Evolutionary conservation across 2,329 filamentous ascomycete genomes (phyloP).

Genomic region (Fusarium nodosum): DNA sequence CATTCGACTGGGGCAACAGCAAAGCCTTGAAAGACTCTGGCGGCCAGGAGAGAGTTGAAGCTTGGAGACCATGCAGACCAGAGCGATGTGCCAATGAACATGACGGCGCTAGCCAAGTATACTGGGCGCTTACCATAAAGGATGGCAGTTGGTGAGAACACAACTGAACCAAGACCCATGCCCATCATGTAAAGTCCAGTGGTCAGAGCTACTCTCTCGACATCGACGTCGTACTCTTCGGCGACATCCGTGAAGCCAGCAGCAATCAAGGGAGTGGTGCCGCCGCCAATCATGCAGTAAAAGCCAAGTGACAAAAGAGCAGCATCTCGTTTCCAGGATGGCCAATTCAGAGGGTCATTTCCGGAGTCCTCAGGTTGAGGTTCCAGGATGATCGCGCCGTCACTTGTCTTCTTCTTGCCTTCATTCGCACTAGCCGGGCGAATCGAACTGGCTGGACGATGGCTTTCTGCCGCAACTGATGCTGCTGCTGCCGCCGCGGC

Average conservation of each 20-base stretch:
- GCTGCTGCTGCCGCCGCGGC: conserved; percentile 5
- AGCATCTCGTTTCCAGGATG: conserved; percentile 81
- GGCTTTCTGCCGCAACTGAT: conserved; percentile 13
- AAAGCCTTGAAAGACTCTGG: conserved; percentile 88
- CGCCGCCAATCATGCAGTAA: conserved; percentile 93
- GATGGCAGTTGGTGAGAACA: conserved; percentile 92
- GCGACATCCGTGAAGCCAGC: conserved; percentile 91
- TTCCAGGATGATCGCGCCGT: conserved; percentile 88
- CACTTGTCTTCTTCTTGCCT: conserved; percentile 80
- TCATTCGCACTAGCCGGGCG: conserved; percentile 46
- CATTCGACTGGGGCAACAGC: conserved; percentile 93
- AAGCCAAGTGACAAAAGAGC: conserved; percentile 87
- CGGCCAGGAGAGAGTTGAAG: conserved; percentile 83
- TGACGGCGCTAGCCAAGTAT: conserved; percentile 80
- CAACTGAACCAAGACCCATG: conserved; percentile 83
- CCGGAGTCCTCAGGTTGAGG: conserved; percentile 91
- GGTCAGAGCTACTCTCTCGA: conserved; percentile 83
- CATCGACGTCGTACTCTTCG: conserved; percentile 71
- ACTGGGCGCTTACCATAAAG: conserved; percentile 91
- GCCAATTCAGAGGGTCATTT: conserved; percentile 96
- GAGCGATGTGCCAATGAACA: conserved; percentile 82
- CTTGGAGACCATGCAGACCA: conserved; percentile 91
- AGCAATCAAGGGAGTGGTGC: conserved; percentile 90
- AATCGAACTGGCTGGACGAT: conserved; percentile 32
- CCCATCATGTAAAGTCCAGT: conserved; percentile 97